phyloP scores from a whole-genome alignment of 1,284 basidiomycete genomes.

The Moesziomyces antarcticus region DNA sequence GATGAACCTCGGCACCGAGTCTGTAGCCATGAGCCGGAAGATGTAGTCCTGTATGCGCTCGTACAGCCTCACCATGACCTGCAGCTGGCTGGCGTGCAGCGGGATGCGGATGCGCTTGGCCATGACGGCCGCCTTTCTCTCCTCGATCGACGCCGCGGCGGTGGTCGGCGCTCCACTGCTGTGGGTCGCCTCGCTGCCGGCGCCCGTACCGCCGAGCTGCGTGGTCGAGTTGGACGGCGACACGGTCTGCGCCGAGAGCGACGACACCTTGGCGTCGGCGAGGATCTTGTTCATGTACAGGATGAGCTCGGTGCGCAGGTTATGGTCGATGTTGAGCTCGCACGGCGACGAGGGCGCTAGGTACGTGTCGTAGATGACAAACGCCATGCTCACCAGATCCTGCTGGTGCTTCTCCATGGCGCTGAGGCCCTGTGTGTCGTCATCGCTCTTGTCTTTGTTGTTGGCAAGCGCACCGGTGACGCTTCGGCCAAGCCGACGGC shows the following conservation, averaged over 20 bases:
- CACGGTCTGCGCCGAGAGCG: slow-evolving; percentile 8
- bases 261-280: slow-evolving; percentile 44
- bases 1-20: slow-evolving; percentile 80
- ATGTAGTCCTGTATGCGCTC: slow-evolving; percentile 96
- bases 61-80: slow-evolving; percentile 91
- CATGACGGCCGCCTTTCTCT: slow-evolving; percentile 70
- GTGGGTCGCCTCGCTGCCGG: slow-evolving; percentile 16
- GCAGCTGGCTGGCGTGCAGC: slow-evolving; percentile 77
- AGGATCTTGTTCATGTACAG: slow-evolving; percentile 80
- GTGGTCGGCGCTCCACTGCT: slow-evolving; percentile 1
- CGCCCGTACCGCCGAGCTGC: slow-evolving; percentile 16
- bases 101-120: slow-evolving; percentile 49
- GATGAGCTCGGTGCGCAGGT: slow-evolving; percentile 90
- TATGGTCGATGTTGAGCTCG: slow-evolving; percentile 98
- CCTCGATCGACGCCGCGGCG: slow-evolving; percentile 70
- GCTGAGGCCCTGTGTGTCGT: slow-evolving; percentile 40
- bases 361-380: slow-evolving; percentile 93
- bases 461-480: slow-evolving; percentile 65
- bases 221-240: slow-evolving; percentile 34
- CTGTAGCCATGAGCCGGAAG: slow-evolving; percentile 96
- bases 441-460: slow-evolving; percentile 30
- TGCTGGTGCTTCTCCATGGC: slow-evolving; percentile 98
- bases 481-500: slow-evolving; percentile 75
- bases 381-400: slow-evolving; percentile 90
- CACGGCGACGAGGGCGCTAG: slow-evolving; percentile 92